Evolutionary conservation across 1,139 yeast genomes (phyloP).

Genomic region (Diutina sp.): DNA sequence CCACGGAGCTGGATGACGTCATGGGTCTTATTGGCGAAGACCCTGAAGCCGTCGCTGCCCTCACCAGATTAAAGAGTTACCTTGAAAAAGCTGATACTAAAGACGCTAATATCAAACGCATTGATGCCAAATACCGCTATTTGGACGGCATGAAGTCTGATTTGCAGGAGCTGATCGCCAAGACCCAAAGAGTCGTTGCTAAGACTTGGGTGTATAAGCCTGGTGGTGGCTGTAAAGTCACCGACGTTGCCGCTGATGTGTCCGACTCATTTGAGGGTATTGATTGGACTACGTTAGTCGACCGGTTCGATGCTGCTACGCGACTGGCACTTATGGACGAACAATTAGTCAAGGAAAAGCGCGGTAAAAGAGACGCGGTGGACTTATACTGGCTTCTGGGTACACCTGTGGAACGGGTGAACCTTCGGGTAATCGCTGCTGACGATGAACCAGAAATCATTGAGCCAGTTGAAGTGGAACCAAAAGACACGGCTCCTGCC

Average conservation of each 20-base stretch:
- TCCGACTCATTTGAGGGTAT: conserved; percentile 18
- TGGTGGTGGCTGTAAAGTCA: conserved; percentile 4
- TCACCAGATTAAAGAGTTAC: conserved; percentile 2
- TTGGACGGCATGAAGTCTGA: conserved; percentile 20
- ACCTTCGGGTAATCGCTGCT: conserved; percentile 4
- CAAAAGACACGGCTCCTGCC: background rate
- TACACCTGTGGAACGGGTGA: background rate
- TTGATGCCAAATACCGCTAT: conserved; percentile 8
- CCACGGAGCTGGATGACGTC: conserved; percentile 32
- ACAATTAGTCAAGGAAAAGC: background rate
- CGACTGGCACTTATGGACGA: conserved; percentile 3
- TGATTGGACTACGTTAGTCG: conserved; percentile 22
- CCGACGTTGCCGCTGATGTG: conserved; percentile 2
- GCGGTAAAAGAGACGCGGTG: conserved; percentile 3
- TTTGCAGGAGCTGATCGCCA: conserved; percentile 11
- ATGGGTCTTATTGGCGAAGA: conserved; percentile 23
- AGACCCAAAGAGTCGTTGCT: background rate
- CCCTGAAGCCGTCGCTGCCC: conserved; percentile 5
- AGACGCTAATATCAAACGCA: conserved; percentile 6
- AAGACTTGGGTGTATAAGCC: conserved; percentile 3
- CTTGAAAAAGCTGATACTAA: background rate
- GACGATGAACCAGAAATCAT: conserved; percentile 6
- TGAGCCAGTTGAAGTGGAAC: background rate
- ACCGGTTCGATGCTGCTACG: conserved; percentile 3
- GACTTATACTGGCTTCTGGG: background rate